These are phyloP conservation scores for Nothomitra cinnamomea DNA, from an alignment of 2,329 filamentous ascomycete species.

Conservation along the genomic window DNA sequence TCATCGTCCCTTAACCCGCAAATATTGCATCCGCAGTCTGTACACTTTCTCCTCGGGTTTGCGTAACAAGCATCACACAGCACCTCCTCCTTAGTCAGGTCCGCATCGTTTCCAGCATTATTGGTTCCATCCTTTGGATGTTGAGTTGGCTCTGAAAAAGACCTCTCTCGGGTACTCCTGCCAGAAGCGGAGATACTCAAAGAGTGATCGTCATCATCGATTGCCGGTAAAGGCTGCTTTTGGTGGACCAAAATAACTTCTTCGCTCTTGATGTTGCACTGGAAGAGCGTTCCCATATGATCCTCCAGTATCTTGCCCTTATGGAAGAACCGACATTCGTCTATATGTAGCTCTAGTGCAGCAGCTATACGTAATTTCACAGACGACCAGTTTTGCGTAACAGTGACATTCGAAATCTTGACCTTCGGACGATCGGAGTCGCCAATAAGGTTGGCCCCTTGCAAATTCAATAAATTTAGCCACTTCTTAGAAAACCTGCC, in stretches of 20 bases:
- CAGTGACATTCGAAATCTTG: neutral
- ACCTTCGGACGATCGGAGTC: neutral
- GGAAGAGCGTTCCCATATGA: neutral
- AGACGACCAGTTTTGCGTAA: neutral
- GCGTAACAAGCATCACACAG: neutral
- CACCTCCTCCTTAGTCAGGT: neutral
- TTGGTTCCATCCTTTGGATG: neutral
- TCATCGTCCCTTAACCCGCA: neutral
- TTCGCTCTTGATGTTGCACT: constrained; percentile 2
- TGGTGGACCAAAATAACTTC: neutral
- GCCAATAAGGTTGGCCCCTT: neutral
- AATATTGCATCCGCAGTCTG: neutral
- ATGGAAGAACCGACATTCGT: constrained; percentile 1
- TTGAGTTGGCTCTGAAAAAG: neutral
- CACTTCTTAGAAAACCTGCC: neutral
- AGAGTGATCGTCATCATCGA: neutral
- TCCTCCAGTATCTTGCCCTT: constrained; percentile 3
- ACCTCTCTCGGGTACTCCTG: neutral
- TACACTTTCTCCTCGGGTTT: neutral
- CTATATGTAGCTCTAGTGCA: neutral
- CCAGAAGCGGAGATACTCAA: neutral
- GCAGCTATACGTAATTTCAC: neutral
- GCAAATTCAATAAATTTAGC: neutral
- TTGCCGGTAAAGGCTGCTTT: neutral
- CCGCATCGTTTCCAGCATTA: neutral